These are phyloP conservation scores for Ramularia endophylla DNA, from an alignment of 2,329 filamentous ascomycete genomes.

Conservation along the genomic window DNA sequence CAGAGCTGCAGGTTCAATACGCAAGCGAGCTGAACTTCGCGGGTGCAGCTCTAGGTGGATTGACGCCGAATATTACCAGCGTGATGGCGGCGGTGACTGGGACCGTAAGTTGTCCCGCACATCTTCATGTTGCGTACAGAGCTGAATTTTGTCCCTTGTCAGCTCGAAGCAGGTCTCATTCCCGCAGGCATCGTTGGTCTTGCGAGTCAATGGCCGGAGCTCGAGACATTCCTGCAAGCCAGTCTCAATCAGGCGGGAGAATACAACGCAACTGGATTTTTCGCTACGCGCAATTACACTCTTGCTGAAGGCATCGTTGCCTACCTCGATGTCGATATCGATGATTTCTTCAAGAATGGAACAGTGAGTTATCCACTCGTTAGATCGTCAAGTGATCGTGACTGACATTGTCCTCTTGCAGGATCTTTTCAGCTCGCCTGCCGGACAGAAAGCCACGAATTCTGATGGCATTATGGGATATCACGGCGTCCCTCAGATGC, in stretches of 20 bases:
- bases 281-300: slow-evolving; percentile 24
- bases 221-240: slow-evolving; percentile 22
- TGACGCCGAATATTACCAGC: slow-evolving; percentile 38
- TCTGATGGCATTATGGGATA: slow-evolving; percentile 32
- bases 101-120: slow-evolving; percentile 1
- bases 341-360: slow-evolving; percentile 39
- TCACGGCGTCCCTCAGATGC: slow-evolving; percentile 42
- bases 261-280: slow-evolving; percentile 33
- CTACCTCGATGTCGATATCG: slow-evolving; percentile 35
- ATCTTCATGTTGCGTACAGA: not conserved
- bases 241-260: slow-evolving; percentile 26
- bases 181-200: slow-evolving; percentile 33
- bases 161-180: slow-evolving; percentile 26
- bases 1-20: slow-evolving; percentile 48
- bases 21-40: slow-evolving; percentile 48
- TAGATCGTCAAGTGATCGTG: too few relatives aligned
- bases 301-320: slow-evolving; percentile 19
- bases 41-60: slow-evolving; percentile 47
- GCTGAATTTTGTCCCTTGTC: not conserved
- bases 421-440: slow-evolving; percentile 19
- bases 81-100: slow-evolving; percentile 34
- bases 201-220: slow-evolving; percentile 31
- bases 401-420: too few relatives aligned
- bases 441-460: slow-evolving; percentile 25
- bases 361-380: too few relatives aligned